Conservation (phyloP, 2,329 filamentous ascomycete genomes). For the Apiospora hydei region DNA sequence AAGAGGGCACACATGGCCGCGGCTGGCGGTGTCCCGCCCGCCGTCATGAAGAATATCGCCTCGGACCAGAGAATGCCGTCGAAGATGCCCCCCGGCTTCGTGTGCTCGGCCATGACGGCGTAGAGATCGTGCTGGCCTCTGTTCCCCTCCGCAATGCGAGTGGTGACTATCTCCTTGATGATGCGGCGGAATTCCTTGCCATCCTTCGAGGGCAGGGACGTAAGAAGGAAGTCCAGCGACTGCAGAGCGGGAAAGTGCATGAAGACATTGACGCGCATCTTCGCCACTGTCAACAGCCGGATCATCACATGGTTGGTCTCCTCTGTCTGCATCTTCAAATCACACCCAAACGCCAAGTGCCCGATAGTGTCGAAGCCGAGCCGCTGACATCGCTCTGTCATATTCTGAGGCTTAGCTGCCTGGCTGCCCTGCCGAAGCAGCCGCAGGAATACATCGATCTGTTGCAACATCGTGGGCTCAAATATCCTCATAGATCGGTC, state of each 20-base stretch:
- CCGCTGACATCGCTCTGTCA: neutral
- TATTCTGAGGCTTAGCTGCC: neutral
- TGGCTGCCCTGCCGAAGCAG: neutral
- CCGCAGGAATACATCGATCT: neutral
- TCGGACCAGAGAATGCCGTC: constrained; percentile 22
- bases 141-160: neutral
- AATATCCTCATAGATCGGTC: neutral
- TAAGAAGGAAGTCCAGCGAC: constrained; percentile 21
- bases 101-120: constrained; percentile 7
- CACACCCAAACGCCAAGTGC: neutral
- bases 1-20: constrained; percentile 42
- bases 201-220: constrained; percentile 14
- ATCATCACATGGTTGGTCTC: neutral
- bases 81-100: constrained; percentile 10
- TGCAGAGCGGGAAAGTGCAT: constrained; percentile 22
- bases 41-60: constrained; percentile 26
- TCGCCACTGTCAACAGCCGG: neutral
- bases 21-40: constrained; percentile 13
- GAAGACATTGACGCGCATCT: constrained; percentile 19
- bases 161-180: neutral
- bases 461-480: neutral
- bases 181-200: constrained; percentile 8
- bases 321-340: neutral
- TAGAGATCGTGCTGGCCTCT: neutral
- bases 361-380: neutral